phyloP scores from a whole-genome alignment of 371 early-diverging fungal species.

The Rhizomucor pusillus region DNA sequence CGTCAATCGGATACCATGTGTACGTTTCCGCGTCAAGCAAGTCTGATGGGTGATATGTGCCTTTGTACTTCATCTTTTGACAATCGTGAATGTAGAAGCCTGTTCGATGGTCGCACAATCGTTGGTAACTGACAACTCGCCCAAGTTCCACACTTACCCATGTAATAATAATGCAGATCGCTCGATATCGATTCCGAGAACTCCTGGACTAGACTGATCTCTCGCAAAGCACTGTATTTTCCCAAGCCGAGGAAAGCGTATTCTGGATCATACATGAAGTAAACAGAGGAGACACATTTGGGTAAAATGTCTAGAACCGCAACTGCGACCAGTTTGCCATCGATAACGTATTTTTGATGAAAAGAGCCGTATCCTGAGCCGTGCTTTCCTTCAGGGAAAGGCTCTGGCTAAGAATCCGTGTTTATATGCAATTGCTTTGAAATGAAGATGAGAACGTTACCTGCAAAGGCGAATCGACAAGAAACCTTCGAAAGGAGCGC shows the following conservation, averaged over 20 bases:
- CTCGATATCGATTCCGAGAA: slow-evolving; percentile 21
- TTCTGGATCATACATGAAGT: slow-evolving; percentile 90
- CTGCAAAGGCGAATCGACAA: slow-evolving; percentile 74
- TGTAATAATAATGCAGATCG: slow-evolving; percentile 76
- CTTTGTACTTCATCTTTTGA: slow-evolving; percentile 93
- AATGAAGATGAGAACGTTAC: slow-evolving; percentile 21
- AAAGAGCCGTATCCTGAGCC: slow-evolving; percentile 69
- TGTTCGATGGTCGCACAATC: slow-evolving; percentile 1
- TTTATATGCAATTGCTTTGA: background rate
- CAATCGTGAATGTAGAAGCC: slow-evolving; percentile 91
- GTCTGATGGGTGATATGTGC: slow-evolving; percentile 79
- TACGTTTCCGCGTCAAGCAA: slow-evolving; percentile 65
- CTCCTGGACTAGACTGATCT: slow-evolving; percentile 60
- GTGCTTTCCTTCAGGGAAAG: slow-evolving; percentile 1
- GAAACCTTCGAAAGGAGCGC: slow-evolving; percentile 63
- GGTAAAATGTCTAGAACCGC: slow-evolving; percentile 92
- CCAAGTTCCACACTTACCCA: slow-evolving; percentile 53
- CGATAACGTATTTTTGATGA: slow-evolving; percentile 85
- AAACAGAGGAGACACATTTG: slow-evolving; percentile 86
- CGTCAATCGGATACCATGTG: slow-evolving; percentile 35
- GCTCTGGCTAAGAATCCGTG: background rate
- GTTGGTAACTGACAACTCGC: background rate
- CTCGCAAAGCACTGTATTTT: slow-evolving; percentile 80
- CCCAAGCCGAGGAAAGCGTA: slow-evolving; percentile 74
- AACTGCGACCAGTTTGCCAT: slow-evolving; percentile 78